Base-by-base conservation (phyloP, 768 basidiomycete species). In the Mycena floridula region DNA sequence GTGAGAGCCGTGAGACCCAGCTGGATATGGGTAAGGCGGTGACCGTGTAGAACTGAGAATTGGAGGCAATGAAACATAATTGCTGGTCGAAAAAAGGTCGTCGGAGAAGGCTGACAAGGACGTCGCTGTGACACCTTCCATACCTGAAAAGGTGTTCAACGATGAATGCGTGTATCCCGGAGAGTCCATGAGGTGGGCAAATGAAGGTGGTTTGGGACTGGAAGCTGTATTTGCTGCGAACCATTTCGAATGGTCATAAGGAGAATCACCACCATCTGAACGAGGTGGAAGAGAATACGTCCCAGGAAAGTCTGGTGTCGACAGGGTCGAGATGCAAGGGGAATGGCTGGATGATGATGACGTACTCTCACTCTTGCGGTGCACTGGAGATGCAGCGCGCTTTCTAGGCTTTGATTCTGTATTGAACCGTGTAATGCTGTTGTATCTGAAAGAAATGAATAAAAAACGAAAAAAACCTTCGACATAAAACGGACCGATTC, bases 401-500 rank as follows among this genome's bases (percentile, higher is more conserved):
- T 46, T 42, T 20, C 46, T 25, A 13, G 41, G 32, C 35, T 26
- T 18, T 5, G 43, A 42, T 13, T 40, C 46, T 20, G 37, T 35
- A 26, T 44, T 43, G 12, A 37, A 30, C 15, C 52, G 50, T 6
- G 52, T 51, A 18, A 54, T 37, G 38, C 53, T 50, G 36, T 58
- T 60, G 35, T 54, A 54, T 35, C 52, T 54, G 30, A 7, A 25
- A 45, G 25, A 16, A n/a, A n/a, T n/a, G n/a, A 42, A 30, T 25
- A 37, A 25, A 38, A 32, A 18, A 8, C 25, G 15, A 42, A 21
- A n/a, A 5, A 25, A 25, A 26, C 30, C 24, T 16, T 12, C 26
- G 35, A 40, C 21, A 18, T 30, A 3, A 5, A 38, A 25, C 49
- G 43, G 48, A 60, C 58, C 59, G 49, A 51, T 61, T 61, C 50